Evolutionary conservation across 805 yeast genomes (phyloP).

Genomic region (Maudiozyma pseudohumilis): DNA sequence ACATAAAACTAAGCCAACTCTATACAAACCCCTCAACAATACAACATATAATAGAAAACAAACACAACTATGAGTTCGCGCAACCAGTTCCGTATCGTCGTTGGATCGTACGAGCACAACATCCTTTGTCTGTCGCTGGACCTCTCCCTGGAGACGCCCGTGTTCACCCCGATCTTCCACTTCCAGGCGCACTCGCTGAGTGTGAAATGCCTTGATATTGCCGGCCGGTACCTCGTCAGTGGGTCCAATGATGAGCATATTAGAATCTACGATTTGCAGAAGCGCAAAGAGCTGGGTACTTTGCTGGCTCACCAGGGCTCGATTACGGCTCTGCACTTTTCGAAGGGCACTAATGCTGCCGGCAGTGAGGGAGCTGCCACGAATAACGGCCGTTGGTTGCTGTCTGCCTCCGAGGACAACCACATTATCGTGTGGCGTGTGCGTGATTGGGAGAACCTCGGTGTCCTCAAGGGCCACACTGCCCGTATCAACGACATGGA

Average conservation of each 20-base stretch:
- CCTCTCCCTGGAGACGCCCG: slow-evolving; percentile 41
- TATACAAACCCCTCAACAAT: not conserved
- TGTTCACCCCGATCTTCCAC: slow-evolving; percentile 90
- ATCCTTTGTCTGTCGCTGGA: slow-evolving; percentile 71
- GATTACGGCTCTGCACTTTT: slow-evolving; percentile 66
- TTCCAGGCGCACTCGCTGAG: slow-evolving; percentile 90
- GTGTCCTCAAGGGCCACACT: slow-evolving; percentile 79
- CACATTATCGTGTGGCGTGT: slow-evolving; percentile 87
- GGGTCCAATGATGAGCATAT: slow-evolving; percentile 96
- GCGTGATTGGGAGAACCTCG: slow-evolving; percentile 92
- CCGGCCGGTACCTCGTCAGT: slow-evolving; percentile 77
- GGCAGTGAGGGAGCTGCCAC: no score
- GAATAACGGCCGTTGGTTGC: slow-evolving; percentile 56
- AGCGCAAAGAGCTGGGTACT: slow-evolving; percentile 88
- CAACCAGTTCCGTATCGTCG: slow-evolving; percentile 64
- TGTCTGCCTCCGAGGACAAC: slow-evolving; percentile 88
- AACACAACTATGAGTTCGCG: slow-evolving; percentile 9
- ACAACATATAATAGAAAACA: not conserved
- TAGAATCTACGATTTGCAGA: slow-evolving; percentile 85
- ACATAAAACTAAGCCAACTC: no score
- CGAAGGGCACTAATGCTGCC: slow-evolving; percentile 39
- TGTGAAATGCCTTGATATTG: slow-evolving; percentile 73
- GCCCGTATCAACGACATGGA: slow-evolving; percentile 77
- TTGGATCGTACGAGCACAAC: slow-evolving; percentile 94
- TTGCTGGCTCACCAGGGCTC: slow-evolving; percentile 84